Base-by-base conservation (phyloP, 306 rosid species). In the Cucurbita moschata region DNA sequence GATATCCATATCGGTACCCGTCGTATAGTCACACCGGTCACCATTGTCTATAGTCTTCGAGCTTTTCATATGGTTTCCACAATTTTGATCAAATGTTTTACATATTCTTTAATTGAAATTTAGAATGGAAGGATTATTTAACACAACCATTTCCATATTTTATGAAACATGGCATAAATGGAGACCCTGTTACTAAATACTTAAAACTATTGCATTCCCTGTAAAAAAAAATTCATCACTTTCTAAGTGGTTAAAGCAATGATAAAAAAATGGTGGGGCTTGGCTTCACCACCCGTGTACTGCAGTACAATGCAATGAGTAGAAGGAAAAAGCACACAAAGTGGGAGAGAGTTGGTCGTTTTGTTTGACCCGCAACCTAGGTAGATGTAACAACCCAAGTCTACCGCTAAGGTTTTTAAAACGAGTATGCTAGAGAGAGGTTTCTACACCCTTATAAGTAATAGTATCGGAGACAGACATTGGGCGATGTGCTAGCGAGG, bases 21-120 rank as follows among this genome's bases (percentile, higher is more conserved):
- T 88, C 58, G 80, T 88, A 82, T 93, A 93, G 89, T 80, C 82
- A 83, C 84, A 69, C 74, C 74, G 76, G 76, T 72, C 65, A 11
- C 66, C 52, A 50, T 54, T 47, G 21, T 47, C 13, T 47, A 46
- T 46, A 12, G 73, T 23, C 57, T 14, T 68, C 56, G 54, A 55
- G 67, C 44, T 35, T 53, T 68, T 56, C 15, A 68, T 79, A 13
- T 60, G 66, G 57, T 72, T 54, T 78, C 52, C 86, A 85, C 87
- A 86, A 82, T 81, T 92, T 88, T 88, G 84, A 68, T 81, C 86
- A 44, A 83, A 82, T 77, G 78, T 53, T 85, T 30, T 72, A 83
- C 85, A 75, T 78, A 93, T 93, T 93, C 98, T 93, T 93, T 93
- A 83, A 88, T 88, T 93, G 95, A 87, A 74, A 77, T 82, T 77